Conservation (phyloP, 257 asterid species). For the Jaltomata sinuosa region DNA sequence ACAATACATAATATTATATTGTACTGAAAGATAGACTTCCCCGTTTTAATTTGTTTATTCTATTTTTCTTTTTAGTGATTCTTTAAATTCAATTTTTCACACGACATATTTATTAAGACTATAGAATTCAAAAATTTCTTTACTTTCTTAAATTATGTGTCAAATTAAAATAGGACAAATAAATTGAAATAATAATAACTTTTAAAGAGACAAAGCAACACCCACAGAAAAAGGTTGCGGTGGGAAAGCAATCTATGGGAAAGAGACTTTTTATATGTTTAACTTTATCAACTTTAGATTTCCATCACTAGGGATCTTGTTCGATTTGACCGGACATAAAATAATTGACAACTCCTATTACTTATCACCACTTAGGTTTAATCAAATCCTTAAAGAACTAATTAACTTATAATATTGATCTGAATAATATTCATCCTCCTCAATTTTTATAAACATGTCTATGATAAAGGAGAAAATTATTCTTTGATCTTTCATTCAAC, state of each 20-base stretch:
- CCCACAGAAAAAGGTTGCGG: constrained; percentile 2
- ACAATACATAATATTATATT: neutral
- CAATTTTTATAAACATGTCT: neutral
- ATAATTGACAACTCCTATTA: neutral
- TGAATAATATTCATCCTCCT: neutral
- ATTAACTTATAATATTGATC: neutral
- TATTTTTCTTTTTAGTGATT: too few species aligned
- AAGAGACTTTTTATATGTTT: neutral
- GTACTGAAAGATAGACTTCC: neutral
- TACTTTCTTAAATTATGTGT: too few species aligned
- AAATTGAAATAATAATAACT: neutral
- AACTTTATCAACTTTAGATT: neutral
- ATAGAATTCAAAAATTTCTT: too few species aligned
- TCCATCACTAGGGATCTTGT: neutral
- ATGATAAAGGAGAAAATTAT: neutral
- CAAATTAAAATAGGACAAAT: too few species aligned
- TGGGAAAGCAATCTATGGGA: constrained; percentile 7
- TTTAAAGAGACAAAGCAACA: neutral
- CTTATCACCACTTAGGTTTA: neutral
- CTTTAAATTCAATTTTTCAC: too few species aligned
- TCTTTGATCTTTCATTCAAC: neutral
- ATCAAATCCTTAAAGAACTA: neutral
- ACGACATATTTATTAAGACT: too few species aligned
- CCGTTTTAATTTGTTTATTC: too few species aligned
- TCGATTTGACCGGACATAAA: neutral